Evolutionary conservation across 2,329 filamentous ascomycete species (phyloP), one percentile per base, ranked within the genome.

Genomic region (Aspergillus latus): DNA sequence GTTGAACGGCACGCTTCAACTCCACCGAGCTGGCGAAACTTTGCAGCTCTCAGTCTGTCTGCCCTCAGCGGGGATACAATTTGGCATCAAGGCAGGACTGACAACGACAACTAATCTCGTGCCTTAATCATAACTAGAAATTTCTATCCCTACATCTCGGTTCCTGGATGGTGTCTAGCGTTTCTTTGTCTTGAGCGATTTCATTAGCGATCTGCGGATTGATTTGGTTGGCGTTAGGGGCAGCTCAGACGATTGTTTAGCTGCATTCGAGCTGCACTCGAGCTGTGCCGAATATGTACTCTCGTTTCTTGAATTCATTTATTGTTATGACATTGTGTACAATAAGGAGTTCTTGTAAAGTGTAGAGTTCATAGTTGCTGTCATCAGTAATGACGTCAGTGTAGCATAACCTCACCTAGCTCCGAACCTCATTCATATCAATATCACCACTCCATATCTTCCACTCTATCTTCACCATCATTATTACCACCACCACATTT

Each of bases 41-140:
- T 79, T 52, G 69, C 77, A 30, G 72, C 74, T 5, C 62, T 77
- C 13, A 78, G 75, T 58, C 68, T 79, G 51, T 78, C 74, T 26
- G 73, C 74, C 13, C 68, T 80, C 7, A 78, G 73, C 56, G 78
- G 78, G 5, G 77, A 80, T 51, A 73, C 74, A 10, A 72, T 76
- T 49, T 77, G 75, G 74, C 74, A 75, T 58, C 74, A 75, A 59
- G 64, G 69, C 53, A 67, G 70, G 54, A 64, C 69, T 15, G 72
- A 77, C 56, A 72, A 73, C 49, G 73, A 71, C 56, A 66, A 72
- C 64, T 77, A 64, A 66, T 36, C 5, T 53, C 34, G 26, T 28
- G 43, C 44, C 52, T 34, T 49, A 34, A 34, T 11, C 32, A 37
- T 5, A 37, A 37, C 34, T 37, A 37, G 55, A 59, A 44, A 53